These are phyloP conservation scores for Auricularia heimuer DNA, from an alignment of 768 basidiomycete genomes.

Conservation along the genomic window DNA sequence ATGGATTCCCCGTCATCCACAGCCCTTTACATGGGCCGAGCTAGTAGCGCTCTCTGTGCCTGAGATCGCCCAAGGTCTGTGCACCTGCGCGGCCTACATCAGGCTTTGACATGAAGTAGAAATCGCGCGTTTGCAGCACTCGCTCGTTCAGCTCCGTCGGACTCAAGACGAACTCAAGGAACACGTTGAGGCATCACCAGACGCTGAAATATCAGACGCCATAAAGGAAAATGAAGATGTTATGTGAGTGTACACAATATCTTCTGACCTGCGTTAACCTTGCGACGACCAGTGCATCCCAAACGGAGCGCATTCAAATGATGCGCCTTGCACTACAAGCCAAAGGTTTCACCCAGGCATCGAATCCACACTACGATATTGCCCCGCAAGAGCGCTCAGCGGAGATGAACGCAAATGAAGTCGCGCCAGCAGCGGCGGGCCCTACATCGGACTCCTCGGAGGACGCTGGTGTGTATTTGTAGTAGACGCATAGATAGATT, in stretches of 20 bases:
- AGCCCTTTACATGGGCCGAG: slow-evolving; percentile 65
- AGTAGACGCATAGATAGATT: neutral
- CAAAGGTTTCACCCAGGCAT: slow-evolving; percentile 38
- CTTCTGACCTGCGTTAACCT: too few species aligned
- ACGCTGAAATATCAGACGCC: slow-evolving; percentile 50
- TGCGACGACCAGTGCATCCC: slow-evolving; percentile 46
- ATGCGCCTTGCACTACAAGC: slow-evolving; percentile 54
- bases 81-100: neutral
- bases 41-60: slow-evolving; percentile 55
- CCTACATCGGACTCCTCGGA: neutral
- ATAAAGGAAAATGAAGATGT: slow-evolving; percentile 62
- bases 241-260: slow-evolving; percentile 37
- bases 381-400: neutral
- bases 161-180: slow-evolving; percentile 53
- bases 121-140: slow-evolving; percentile 65
- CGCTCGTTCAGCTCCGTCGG: slow-evolving; percentile 47
- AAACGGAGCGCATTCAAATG: slow-evolving; percentile 66
- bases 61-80: slow-evolving; percentile 60
- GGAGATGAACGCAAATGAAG: neutral
- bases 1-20: slow-evolving; percentile 45
- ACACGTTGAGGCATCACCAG: slow-evolving; percentile 33
- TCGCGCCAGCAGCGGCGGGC: neutral
- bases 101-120: slow-evolving; percentile 33
- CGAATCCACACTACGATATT: slow-evolving; percentile 40
- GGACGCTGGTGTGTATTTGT: neutral